A percentile compares a stretch with the other conserved stretches of the same genome.
Evolutionary conservation across 371 early-diverging fungal genomes (phyloP).

Genomic region (Fennellomyces sp.): DNA sequence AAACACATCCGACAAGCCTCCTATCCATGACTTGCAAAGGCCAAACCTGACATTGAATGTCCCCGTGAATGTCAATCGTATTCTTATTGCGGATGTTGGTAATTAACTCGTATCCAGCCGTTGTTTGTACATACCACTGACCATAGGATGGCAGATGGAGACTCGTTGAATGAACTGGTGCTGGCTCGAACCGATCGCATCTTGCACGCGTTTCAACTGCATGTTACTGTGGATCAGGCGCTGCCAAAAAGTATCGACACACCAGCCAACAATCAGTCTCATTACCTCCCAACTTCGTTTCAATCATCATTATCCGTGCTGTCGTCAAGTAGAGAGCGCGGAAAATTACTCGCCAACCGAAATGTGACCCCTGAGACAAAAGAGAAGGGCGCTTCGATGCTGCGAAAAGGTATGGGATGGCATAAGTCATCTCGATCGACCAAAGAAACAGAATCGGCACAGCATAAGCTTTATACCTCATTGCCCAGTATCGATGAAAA

Average conservation of each 20-base stretch:
- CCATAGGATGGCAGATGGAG: conserved; percentile 53
- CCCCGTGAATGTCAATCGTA: conserved; percentile 80
- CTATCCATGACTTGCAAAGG: conserved; percentile 47
- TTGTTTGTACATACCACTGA: not conserved
- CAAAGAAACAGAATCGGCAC: conserved; percentile 14
- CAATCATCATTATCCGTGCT: conserved; percentile 20
- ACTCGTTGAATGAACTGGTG: conserved; percentile 76
- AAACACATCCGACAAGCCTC: not conserved
- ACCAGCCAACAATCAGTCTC: too few relatives aligned
- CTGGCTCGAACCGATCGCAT: conserved; percentile 84
- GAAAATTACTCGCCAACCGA: conserved; percentile 7
- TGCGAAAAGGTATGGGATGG: conserved; percentile 27
- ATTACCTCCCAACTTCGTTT: conserved; percentile 5
- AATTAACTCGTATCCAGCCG: conserved; percentile 5
- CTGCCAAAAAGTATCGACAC: not conserved
- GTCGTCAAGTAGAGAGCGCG: conserved; percentile 16
- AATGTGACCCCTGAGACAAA: conserved; percentile 13
- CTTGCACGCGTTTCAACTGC: conserved; percentile 68
- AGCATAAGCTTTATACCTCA: not conserved
- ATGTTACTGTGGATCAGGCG: conserved; percentile 5
- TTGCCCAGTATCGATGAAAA: conserved; percentile 14
- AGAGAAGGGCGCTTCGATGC: conserved; percentile 9
- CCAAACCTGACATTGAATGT: conserved; percentile 74
- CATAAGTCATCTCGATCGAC: conserved; percentile 1
- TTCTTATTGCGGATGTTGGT: conserved; percentile 78